Conservation (phyloP, 305 asterid species). For the Fraxinus albicans region DNA sequence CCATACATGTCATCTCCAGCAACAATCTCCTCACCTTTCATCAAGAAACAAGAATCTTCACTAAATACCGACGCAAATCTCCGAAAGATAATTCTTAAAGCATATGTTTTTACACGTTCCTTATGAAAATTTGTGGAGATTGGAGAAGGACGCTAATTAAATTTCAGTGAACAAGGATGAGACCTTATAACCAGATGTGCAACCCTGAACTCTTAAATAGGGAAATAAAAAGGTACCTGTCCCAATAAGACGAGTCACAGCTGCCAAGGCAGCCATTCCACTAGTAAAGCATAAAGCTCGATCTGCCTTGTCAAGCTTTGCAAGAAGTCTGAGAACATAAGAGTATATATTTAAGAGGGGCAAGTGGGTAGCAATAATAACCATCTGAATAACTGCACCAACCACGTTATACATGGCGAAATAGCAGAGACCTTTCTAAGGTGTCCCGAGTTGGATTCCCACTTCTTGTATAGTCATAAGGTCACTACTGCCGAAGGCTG, state of each 20-base stretch:
- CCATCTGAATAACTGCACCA: constrained; percentile 1
- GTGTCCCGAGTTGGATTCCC: constrained; percentile 95
- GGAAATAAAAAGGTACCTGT: constrained; percentile 43
- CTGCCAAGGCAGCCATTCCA: constrained; percentile 95
- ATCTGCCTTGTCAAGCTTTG: constrained; percentile 90
- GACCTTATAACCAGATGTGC: neutral
- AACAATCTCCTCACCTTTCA: constrained; percentile 75
- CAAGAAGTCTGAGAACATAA: constrained; percentile 59
- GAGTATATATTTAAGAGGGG: constrained; percentile 14
- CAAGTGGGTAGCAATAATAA: neutral
- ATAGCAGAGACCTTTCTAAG: constrained; percentile 61
- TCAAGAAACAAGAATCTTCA: neutral
- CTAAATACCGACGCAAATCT: constrained; percentile 1
- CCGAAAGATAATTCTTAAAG: neutral
- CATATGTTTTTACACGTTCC: neutral
- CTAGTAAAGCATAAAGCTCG: constrained; percentile 88
- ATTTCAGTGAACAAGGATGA: neutral
- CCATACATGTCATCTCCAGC: constrained; percentile 95
- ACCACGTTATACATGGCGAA: constrained; percentile 19
- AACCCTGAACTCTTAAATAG: neutral
- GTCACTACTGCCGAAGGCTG: constrained; percentile 93
- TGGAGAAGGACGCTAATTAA: neutral
- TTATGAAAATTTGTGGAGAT: neutral
- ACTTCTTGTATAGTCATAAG: constrained; percentile 89
- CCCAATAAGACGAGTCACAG: constrained; percentile 76